Percentiles rank a stretch among this genome's conserved stretches.
Conservation (phyloP, 257 asterid species). For the Petrea volubilis region DNA sequence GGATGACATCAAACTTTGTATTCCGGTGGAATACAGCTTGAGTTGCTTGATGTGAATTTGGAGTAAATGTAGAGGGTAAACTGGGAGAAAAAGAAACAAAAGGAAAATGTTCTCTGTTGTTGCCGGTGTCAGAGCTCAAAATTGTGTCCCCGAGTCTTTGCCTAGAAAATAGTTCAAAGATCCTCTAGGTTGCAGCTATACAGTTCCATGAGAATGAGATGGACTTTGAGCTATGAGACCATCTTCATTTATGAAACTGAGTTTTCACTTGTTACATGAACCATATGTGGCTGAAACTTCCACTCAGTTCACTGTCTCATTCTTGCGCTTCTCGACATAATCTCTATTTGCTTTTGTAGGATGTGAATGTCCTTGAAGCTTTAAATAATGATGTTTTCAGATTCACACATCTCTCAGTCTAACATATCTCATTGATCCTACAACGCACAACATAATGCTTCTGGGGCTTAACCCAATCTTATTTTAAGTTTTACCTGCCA, state of each 20-base stretch:
- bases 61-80: not conserved
- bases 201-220: slow-evolving; percentile 12
- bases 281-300: not conserved
- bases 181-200: not conserved
- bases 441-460: not conserved
- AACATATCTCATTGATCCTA: not conserved
- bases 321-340: not conserved
- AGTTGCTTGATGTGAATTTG: slow-evolving; percentile 11
- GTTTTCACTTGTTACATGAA: slow-evolving; percentile 8
- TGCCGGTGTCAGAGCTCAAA: not conserved
- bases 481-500: not conserved
- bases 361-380: not conserved
- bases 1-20: slow-evolving; percentile 1
- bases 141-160: not conserved
- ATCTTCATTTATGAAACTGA: not conserved
- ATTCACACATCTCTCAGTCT: not conserved
- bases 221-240: slow-evolving; percentile 17
- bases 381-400: not conserved
- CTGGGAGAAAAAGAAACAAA: not conserved
- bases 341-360: not conserved
- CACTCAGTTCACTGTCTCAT: not conserved
- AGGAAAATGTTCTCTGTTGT: not conserved
- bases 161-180: not conserved
- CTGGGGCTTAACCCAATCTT: not conserved
- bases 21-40: slow-evolving; percentile 2